These are phyloP conservation scores for Schizosaccharomyces octosporus DNA, from an alignment of 805 yeast species.

Conservation along the genomic window DNA sequence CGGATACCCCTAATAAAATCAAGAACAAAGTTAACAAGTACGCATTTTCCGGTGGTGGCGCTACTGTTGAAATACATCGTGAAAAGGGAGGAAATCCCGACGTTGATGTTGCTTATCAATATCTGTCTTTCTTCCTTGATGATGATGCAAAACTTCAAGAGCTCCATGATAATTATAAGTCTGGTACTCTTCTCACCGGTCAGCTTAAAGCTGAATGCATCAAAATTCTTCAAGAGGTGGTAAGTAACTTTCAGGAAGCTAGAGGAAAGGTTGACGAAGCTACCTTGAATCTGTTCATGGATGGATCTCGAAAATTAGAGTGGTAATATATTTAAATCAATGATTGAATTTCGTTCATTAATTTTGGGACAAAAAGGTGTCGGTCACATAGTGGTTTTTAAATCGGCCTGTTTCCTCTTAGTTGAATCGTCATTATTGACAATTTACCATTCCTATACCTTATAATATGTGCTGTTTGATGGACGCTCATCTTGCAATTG, in stretches of 20 bases:
- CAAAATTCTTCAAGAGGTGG: conserved; percentile 54
- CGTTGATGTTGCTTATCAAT: conserved; percentile 85
- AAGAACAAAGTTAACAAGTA: conserved; percentile 86
- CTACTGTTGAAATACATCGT: conserved; percentile 73
- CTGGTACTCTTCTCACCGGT: conserved; percentile 71
- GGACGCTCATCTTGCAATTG: too few species aligned
- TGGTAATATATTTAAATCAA: conserved; percentile 13
- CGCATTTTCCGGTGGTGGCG: conserved; percentile 88
- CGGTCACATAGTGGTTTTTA: too few species aligned
- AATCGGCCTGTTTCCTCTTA: too few species aligned
- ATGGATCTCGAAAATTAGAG: conserved; percentile 38
- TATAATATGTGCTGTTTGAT: too few species aligned
- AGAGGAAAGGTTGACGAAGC: conserved; percentile 43
- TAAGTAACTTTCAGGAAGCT: conserved; percentile 56
- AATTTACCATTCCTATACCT: too few species aligned
- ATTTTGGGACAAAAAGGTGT: too few species aligned
- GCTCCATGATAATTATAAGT: conserved; percentile 38
- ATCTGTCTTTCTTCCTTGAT: conserved; percentile 64
- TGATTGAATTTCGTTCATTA: too few species aligned
- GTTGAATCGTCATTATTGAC: too few species aligned
- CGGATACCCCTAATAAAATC: conserved; percentile 76
- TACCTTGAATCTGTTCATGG: conserved; percentile 42
- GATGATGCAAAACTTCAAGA: conserved; percentile 58
- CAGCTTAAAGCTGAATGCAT: conserved; percentile 80
- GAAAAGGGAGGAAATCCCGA: conserved; percentile 80